Base-by-base conservation (phyloP, 2,329 filamentous ascomycete species). In the Lecanicillium sp. region DNA sequence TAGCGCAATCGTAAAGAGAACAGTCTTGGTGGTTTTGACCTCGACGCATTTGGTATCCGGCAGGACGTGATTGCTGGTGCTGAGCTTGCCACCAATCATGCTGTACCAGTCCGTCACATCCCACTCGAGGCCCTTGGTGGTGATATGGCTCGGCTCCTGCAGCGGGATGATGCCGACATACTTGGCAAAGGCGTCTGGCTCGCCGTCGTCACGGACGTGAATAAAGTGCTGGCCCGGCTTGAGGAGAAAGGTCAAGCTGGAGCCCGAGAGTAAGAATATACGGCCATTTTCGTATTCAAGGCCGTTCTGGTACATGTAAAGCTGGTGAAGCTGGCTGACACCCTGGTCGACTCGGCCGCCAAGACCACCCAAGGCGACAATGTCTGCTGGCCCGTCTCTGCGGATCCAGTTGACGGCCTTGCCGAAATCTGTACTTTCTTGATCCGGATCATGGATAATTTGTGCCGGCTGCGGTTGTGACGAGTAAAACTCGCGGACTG, bases 331-430 rank as follows among this genome's bases (percentile, higher is more conserved):
- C 51, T 94, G 81, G 41, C 87, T 88, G 34, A 98, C 72, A 2
- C 84, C 90, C 58, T 98, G 92, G 60, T 98, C 92, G 13, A 97
- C 84, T 20, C 92, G 80, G 6, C 92, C 92, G 31, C 87, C 87
- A 1, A 97, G 72, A 2, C 89, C 87, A 29, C 90, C 89, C 6
- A 96, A 65, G 28, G 85, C 79, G 11, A 95, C 69, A n/a, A 95
- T 79, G 52, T 90, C 74, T 36, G 72, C 55, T 1, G 53, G 47
- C 17, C 45, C 20, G 5, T 57, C 49, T 3, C 52, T 49, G 34
- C 72, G 72, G 46, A 79, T 71, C 61, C 72, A 81, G 47, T 60
- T 69, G 49, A 84, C 74, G 51, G 79, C 86, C 66, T 98, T 98
- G 50, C 76, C 81, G 51, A 97, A 95, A 59, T 98, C 92, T 19